A percentile compares a stretch with the other conserved stretches of the same genome.
These are phyloP conservation scores for Odonthalia washingtoniensis DNA, from an alignment of 31 red algal genomes.

Conservation along the genomic window DNA sequence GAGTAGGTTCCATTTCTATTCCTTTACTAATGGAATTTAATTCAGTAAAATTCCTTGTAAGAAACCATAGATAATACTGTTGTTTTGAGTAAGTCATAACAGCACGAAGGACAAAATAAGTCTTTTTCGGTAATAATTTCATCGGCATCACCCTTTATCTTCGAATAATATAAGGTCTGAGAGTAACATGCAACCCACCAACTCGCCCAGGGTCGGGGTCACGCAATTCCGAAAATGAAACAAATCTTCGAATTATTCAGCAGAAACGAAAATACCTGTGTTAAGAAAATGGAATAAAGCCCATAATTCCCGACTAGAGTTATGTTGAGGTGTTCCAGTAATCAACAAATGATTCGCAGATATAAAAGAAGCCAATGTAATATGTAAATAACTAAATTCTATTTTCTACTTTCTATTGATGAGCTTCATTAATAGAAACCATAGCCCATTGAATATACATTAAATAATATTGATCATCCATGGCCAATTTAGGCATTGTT, in stretches of 20 bases:
- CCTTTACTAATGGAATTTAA: conserved; percentile 60
- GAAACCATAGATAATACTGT: conserved; percentile 80
- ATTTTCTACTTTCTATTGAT: conserved; percentile 98
- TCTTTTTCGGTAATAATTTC: conserved; percentile 84
- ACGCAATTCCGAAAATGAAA: conserved; percentile 69
- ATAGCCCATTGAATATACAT: conserved; percentile 73
- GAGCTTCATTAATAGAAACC: conserved; percentile 93
- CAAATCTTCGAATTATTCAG: conserved; percentile 75
- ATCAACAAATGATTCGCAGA: conserved; percentile 90
- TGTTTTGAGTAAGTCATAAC: conserved; percentile 81
- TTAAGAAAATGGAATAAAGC: conserved; percentile 90
- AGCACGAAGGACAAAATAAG: conserved; percentile 76
- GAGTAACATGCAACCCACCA: conserved; percentile 60
- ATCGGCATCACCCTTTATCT: conserved; percentile 76
- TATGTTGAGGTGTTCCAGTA: conserved; percentile 97
- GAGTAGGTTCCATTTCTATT: conserved; percentile 67
- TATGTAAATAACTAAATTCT: conserved; percentile 72
- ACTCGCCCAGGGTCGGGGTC: conserved; percentile 79
- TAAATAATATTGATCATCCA: conserved; percentile 67
- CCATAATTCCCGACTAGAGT: conserved; percentile 96
- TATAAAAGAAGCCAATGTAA: conserved; percentile 62
- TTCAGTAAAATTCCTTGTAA: conserved; percentile 76
- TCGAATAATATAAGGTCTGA: conserved; percentile 88
- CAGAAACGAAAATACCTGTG: conserved; percentile 67
- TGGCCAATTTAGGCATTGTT: conserved; percentile 83